A percentile compares a stretch with the other conserved stretches of the same genome.
phyloP scores from a whole-genome alignment of 2,329 filamentous ascomycete genomes.

The Aspergillus sp. region DNA sequence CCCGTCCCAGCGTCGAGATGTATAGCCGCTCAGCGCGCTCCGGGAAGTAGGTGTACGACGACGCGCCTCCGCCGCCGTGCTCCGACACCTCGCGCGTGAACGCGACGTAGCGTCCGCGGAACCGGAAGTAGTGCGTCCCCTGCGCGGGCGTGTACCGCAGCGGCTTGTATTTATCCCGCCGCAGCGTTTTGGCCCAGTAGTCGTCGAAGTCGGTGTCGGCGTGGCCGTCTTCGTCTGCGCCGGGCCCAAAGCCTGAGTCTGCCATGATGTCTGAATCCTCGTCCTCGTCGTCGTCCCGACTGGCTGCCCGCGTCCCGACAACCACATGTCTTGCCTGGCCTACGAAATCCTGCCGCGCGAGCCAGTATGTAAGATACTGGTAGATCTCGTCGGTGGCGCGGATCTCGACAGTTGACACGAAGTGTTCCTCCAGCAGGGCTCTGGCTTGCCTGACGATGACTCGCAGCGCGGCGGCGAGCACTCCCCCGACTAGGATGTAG shows the following conservation, averaged over 20 bases:
- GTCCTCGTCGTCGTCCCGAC: constrained; percentile 15
- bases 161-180: constrained; percentile 25
- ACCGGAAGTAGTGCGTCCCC: constrained; percentile 62
- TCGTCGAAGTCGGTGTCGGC: constrained; percentile 32
- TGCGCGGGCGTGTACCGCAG: constrained; percentile 55
- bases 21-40: constrained; percentile 18
- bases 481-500: constrained; percentile 43
- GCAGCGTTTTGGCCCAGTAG: constrained; percentile 33
- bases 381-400: constrained; percentile 63
- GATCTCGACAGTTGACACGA: constrained; percentile 59
- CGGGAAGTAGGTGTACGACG: constrained; percentile 10
- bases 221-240: constrained; percentile 26
- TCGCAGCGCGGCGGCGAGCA: constrained; percentile 43
- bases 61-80: constrained; percentile 9
- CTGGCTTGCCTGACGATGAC: constrained; percentile 45
- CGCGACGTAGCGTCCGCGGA: constrained; percentile 45
- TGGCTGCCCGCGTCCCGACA: constrained; percentile 52
- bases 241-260: too few relatives aligned
- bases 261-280: constrained; percentile 13
- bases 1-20: constrained; percentile 27
- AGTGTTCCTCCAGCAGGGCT: constrained; percentile 42
- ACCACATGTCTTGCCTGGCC: constrained; percentile 53
- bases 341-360: constrained; percentile 53
- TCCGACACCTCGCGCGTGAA: constrained; percentile 22
- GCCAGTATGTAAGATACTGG: constrained; percentile 63